Evolutionary conservation across 148 eudicot genomes (phyloP).

Genomic region (Hydrangea macrophylla): DNA sequence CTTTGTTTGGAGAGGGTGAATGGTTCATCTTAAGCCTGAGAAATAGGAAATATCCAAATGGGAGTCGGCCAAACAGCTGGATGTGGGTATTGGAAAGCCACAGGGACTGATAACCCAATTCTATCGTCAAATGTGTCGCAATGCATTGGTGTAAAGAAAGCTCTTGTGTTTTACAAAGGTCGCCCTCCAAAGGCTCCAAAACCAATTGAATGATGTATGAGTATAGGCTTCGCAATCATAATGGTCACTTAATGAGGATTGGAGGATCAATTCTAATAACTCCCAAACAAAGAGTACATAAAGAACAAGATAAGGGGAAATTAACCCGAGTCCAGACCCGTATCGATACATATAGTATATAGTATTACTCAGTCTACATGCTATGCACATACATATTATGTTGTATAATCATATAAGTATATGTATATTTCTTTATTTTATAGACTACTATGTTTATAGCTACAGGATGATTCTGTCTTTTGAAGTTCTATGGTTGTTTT

Average conservation of each 20-base stretch:
- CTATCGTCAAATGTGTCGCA: conserved; percentile 17
- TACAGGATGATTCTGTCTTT: no score
- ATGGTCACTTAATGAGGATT: background rate
- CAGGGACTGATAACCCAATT: conserved; percentile 27
- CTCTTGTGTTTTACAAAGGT: conserved; percentile 31
- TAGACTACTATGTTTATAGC: no score
- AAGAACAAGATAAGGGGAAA: no score
- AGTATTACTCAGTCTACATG: no score
- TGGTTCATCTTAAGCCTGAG: conserved; percentile 33
- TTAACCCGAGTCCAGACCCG: no score
- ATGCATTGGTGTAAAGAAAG: conserved; percentile 32
- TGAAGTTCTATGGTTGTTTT: no score
- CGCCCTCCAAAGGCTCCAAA: conserved; percentile 26
- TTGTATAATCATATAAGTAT: no score
- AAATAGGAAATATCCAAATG: conserved; percentile 35
- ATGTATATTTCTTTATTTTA: no score
- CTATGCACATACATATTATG: no score
- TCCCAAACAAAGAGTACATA: no score
- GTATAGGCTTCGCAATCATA: conserved; percentile 20
- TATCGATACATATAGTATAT: no score
- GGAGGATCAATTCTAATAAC: no score
- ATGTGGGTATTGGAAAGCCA: conserved; percentile 34
- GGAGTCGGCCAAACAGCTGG: conserved; percentile 29
- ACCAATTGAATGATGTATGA: conserved; percentile 37
- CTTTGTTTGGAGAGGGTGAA: conserved; percentile 27